Evolutionary conservation across 805 yeast species (phyloP).

Genomic region (Starmerella etchellsii): DNA sequence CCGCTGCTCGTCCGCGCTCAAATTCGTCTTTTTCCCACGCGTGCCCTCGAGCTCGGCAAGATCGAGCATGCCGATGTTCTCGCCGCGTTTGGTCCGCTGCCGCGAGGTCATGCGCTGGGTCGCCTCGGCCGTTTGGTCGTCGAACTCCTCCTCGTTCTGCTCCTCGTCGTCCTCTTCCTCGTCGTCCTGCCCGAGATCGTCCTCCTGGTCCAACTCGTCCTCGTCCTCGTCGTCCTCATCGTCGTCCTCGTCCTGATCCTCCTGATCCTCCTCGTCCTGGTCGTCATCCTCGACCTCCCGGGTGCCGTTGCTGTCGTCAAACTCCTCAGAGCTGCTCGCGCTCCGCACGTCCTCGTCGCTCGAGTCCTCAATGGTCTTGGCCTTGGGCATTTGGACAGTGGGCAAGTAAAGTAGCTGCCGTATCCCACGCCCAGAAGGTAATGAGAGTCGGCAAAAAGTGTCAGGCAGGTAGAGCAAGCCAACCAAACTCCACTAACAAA

Average conservation of each 20-base stretch:
- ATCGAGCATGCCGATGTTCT: conserved; percentile 17
- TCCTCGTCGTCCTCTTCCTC: not conserved
- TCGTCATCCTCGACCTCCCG: not conserved
- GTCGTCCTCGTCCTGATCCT: not conserved
- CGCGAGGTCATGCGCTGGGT: conserved; percentile 30
- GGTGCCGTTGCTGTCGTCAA: not conserved
- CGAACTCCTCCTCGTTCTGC: conserved; percentile 11
- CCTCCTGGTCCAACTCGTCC: not conserved
- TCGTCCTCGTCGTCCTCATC: conserved; percentile 3
- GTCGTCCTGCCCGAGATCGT: not conserved
- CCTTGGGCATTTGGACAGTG: not conserved
- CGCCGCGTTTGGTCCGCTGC: conserved; percentile 27
- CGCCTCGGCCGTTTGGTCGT: conserved; percentile 11
- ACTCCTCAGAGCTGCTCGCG: not conserved
- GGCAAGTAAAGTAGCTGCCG: not conserved
- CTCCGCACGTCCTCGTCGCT: conserved; percentile 10
- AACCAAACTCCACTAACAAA: too few relatives aligned
- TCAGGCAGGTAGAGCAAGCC: too few relatives aligned
- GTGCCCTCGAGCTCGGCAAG: conserved; percentile 26
- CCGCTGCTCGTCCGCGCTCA: conserved; percentile 75
- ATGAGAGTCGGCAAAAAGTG: too few relatives aligned
- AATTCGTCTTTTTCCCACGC: conserved; percentile 36
- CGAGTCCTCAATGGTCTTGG: conserved; percentile 11
- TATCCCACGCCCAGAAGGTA: too few relatives aligned
- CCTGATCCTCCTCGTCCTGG: not conserved